phyloP scores from a whole-genome alignment of 495 filamentous ascomycete species.

The Lindgomyces ingoldianus region DNA sequence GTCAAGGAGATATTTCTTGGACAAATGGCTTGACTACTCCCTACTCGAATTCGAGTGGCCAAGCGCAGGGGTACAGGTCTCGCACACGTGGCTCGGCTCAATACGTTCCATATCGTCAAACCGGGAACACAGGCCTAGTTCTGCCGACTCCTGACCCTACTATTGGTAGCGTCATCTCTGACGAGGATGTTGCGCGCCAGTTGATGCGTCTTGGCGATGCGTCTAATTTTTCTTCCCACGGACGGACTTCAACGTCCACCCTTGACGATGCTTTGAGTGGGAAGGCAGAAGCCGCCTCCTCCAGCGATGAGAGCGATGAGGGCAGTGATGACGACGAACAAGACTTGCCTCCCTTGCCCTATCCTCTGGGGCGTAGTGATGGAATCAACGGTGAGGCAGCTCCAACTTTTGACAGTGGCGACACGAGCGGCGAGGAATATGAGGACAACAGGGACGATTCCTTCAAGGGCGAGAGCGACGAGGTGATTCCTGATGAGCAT shows the following conservation, averaged over 20 bases:
- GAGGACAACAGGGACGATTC: conserved; percentile 62
- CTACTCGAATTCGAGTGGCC: conserved; percentile 57
- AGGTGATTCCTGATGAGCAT: conserved; percentile 37
- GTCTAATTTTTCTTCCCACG: conserved; percentile 77
- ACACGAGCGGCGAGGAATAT: conserved; percentile 68
- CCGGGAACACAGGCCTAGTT: conserved; percentile 52
- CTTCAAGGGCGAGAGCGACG: conserved; percentile 57
- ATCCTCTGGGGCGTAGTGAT: conserved; percentile 26
- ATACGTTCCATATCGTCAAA: conserved; percentile 49
- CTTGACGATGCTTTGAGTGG: conserved; percentile 89
- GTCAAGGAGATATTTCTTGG: conserved; percentile 54
- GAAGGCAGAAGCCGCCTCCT: conserved; percentile 81
- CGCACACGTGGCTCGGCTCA: conserved; percentile 60
- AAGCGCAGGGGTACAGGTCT: conserved; percentile 63
- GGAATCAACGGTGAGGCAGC: conserved; percentile 59
- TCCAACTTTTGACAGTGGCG: conserved; percentile 67
- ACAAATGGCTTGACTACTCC: conserved; percentile 50
- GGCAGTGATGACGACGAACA: conserved; percentile 59
- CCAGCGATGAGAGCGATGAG: conserved; percentile 76
- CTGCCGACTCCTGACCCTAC: conserved; percentile 93
- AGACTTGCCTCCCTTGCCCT: conserved; percentile 61
- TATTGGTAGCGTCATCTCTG: conserved; percentile 85
- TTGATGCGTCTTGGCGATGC: conserved; percentile 93
- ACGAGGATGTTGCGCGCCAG: conserved; percentile 96
- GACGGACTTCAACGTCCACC: conserved; percentile 89